Evolutionary conservation across 805 yeast species (phyloP), one percentile per base, ranked within the genome.

Genomic region (Lipomyces yamanashiensis): DNA sequence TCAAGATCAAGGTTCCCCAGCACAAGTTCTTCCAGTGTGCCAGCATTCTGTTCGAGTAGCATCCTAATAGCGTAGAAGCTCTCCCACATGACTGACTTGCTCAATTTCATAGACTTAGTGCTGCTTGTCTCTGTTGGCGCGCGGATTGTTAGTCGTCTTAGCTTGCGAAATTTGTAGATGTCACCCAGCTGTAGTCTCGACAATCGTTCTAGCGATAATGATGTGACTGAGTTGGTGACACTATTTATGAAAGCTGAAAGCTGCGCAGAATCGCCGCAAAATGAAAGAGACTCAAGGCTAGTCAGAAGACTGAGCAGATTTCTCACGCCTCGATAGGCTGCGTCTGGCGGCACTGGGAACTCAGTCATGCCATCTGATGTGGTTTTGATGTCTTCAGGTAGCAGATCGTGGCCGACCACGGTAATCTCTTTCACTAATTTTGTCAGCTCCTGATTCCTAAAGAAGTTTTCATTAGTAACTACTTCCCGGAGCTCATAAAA

Each of bases 251-350:
- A 45, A 6, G 68, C 62, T 3, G 66, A 58, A 4, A 66, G 58
- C 52, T 61, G 68, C n/a, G 67, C 64, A 2, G 67, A 63, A 39
- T 66, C 69, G 41, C 69, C 66, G 33, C 62, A 19, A 40, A 63
- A 66, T 9, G 62, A 43, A 21, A 66, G 55, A 21, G 62, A 44
- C 21, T 66, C 59, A 15, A 66, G 56, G n/a, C 13, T 21, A 1
- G 67, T 59, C 40, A 66, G 44, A 12, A 49, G 60, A 21, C 58
- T 37, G 17, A 66, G 52, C 8, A 66, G 41, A 50, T 64, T 64
- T 12, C 68, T 59, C 6, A 66, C 68, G 19, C 68, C 69, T 12
- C 53, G 39, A 19, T 47, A 64, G 3, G 60, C 64, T 9, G 44
- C 49, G 19, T 66, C 69, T 3, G 63, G 59, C 8, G 68, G 64